These are phyloP conservation scores for Colletotrichum sp. DNA, from an alignment of 2,329 filamentous ascomycete species.

Conservation along the genomic window DNA sequence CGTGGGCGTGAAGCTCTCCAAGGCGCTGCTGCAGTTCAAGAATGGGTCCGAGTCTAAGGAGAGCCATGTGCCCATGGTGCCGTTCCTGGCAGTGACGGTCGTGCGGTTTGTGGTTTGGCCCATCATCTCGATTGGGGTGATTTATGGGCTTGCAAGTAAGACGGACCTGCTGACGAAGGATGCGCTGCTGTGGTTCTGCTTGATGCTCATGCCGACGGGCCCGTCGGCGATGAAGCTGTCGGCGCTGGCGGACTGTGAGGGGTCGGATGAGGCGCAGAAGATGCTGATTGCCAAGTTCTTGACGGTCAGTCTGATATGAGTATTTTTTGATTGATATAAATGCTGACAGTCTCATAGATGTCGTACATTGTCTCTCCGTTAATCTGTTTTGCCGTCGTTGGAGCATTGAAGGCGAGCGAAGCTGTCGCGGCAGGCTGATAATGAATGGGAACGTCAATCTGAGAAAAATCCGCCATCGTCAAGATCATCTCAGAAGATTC, in stretches of 20 bases:
- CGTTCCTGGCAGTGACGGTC: slow-evolving; percentile 55
- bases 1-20: slow-evolving; percentile 69
- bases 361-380: slow-evolving; percentile 16
- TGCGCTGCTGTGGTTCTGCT: slow-evolving; percentile 68
- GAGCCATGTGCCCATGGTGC: slow-evolving; percentile 42
- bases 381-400: slow-evolving; percentile 14
- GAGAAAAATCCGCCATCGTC: too few relatives aligned
- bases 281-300: slow-evolving; percentile 48
- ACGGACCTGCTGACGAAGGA: slow-evolving; percentile 59
- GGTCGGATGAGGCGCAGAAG: slow-evolving; percentile 42
- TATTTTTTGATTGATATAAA: rapidly evolving
- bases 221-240: slow-evolving; percentile 54
- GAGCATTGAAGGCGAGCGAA: slow-evolving; percentile 9
- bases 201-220: slow-evolving; percentile 53
- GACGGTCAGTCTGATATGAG: slow-evolving; percentile 33
- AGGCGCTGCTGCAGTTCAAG: slow-evolving; percentile 42
- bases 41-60: slow-evolving; percentile 33
- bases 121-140: slow-evolving; percentile 45
- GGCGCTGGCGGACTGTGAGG: slow-evolving; percentile 48
- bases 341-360: neutral
- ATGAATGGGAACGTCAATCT: too few relatives aligned
- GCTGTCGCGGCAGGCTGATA: neutral
- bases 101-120: slow-evolving; percentile 69
- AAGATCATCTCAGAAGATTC: too few relatives aligned
- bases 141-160: slow-evolving; percentile 59